These are phyloP conservation scores for Avicennia marina DNA, from an alignment of 257 asterid species.

Conservation along the genomic window DNA sequence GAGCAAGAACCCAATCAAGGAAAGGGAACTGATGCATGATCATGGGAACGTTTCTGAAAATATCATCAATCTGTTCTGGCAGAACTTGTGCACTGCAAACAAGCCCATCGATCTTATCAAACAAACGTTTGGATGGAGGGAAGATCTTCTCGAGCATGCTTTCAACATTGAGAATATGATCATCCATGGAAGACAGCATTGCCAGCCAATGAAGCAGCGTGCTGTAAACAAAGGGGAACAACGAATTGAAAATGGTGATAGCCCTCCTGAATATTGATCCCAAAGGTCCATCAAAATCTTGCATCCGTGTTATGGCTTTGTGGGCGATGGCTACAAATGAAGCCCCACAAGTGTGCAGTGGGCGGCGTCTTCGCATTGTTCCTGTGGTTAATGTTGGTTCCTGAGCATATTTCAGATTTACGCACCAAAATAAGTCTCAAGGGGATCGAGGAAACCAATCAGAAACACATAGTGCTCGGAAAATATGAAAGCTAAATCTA, in stretches of 20 bases:
- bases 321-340: constrained; percentile 28
- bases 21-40: constrained; percentile 21
- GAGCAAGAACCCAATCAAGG: constrained; percentile 26
- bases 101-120: constrained; percentile 33
- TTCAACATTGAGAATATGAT: constrained; percentile 24
- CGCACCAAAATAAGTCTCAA: no score
- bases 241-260: not conserved
- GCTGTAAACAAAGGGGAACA: constrained; percentile 25
- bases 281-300: constrained; percentile 23
- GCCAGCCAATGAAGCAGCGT: constrained; percentile 35
- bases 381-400: no score
- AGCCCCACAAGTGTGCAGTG: constrained; percentile 35
- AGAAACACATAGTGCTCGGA: no score
- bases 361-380: constrained; percentile 32
- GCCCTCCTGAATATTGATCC: constrained; percentile 23
- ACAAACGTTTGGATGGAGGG: constrained; percentile 30
- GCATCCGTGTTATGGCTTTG: constrained; percentile 22
- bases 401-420: no score
- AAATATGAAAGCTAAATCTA: no score
- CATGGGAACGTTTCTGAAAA: constrained; percentile 15
- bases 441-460: no score
- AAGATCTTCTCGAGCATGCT: constrained; percentile 27
- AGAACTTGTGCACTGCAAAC: constrained; percentile 26
- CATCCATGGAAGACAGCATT: constrained; percentile 29
- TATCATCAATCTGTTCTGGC: constrained; percentile 30